Evolutionary conservation across 441 rosid species (phyloP), one percentile per base, ranked within the genome.

Genomic region (Erodium moschatum): DNA sequence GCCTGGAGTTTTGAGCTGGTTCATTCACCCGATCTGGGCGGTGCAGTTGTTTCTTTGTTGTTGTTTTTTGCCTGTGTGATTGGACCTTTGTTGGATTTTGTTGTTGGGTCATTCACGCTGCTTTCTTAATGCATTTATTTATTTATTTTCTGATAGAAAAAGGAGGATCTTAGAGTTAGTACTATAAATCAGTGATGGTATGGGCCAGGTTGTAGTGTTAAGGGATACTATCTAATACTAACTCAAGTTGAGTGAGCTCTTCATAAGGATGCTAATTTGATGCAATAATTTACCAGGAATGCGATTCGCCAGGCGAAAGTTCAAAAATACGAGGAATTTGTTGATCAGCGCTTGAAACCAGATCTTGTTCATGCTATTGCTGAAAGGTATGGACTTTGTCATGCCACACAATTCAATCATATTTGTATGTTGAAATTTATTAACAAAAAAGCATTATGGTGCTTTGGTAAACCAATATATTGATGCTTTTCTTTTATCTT

Each of bases 301-400:
- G 54, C 35, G 33, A 85, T 75, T 42, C 81, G 76, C 2, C 84
- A 76, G 60, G 86, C 80, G 63, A 89, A 92, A 72, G 70, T 87
- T 60, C 85, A 79, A 71, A 85, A 79, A 67, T 85, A 85, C 66
- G 98, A 92, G 82, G 92, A 90, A 70, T 87, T 90, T 52, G 83
- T 92, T n/a, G 94, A 90, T 76, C 75, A 82, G 52, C 85, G 87
- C 63, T 77, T 92, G 74, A 92, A 92, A 71, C 96, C 94, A 35
- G 88, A 87, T 77, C 90, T 90, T 75, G 86, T 87, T 69, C 85
- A 68, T 11, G 85, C 92, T 61, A 81, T 85, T 71, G 80, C 79
- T 21, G 81, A 87, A 67, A 65, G 96, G 92, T 88, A 80, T 8
- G 16, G 20, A 7, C 9, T 6, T 54, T 54, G 21, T 54, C 19